A percentile compares a stretch with the other conserved stretches of the same genome.
Evolutionary conservation across 306 rosid genomes (phyloP).

Genomic region (Lotus japonicus): DNA sequence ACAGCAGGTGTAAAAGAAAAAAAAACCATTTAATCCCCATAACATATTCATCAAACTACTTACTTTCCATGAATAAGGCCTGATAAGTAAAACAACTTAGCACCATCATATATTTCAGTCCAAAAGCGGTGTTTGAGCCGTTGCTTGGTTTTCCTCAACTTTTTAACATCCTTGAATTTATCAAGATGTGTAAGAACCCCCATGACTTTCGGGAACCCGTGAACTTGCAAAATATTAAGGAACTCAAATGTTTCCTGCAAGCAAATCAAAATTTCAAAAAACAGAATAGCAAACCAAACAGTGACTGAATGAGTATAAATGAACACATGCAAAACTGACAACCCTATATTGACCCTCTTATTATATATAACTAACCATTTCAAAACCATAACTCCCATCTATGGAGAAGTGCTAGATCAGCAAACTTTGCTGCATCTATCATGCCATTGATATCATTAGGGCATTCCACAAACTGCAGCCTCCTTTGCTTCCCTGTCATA

Average conservation of each 20-base stretch:
- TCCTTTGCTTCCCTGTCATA: constrained; percentile 80
- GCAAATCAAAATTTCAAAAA: not conserved
- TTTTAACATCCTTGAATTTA: constrained; percentile 74
- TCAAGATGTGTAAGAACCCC: constrained; percentile 98
- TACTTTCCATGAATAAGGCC: constrained; percentile 90
- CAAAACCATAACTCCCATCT: constrained; percentile 91
- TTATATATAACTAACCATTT: constrained; percentile 63
- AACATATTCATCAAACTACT: constrained; percentile 25
- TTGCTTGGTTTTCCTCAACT: constrained; percentile 78
- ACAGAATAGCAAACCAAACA: not conserved
- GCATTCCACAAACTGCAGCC: constrained; percentile 90
- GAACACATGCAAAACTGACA: not conserved
- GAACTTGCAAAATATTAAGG: constrained; percentile 85
- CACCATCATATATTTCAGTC: constrained; percentile 91
- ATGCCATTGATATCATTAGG: constrained; percentile 88
- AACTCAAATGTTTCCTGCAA: constrained; percentile 95
- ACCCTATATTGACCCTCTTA: not conserved
- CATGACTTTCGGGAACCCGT: constrained; percentile 93
- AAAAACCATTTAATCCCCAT: not conserved
- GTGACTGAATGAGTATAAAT: not conserved
- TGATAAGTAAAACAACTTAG: constrained; percentile 86
- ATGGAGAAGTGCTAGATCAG: constrained; percentile 91
- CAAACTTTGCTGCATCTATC: constrained; percentile 93
- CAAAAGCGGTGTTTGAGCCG: constrained; percentile 88
- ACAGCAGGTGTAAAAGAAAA: not conserved